phyloP scores from a whole-genome alignment of 2,329 filamentous ascomycete genomes.

The Myriosclerotinia scirpicola region DNA sequence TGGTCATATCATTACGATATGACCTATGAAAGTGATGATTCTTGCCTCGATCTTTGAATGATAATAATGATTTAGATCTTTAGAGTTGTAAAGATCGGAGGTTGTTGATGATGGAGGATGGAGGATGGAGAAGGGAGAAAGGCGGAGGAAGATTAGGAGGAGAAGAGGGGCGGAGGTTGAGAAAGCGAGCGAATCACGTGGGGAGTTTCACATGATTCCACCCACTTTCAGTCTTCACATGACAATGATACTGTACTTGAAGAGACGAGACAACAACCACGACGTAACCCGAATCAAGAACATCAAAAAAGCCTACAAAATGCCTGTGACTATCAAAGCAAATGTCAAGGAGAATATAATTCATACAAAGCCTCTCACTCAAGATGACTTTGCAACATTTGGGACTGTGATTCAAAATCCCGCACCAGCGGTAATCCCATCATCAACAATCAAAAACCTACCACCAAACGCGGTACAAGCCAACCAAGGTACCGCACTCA shows the following conservation, averaged over 20 bases:
- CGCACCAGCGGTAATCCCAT: constrained; percentile 54
- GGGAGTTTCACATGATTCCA: fast-evolving
- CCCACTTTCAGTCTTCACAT: constrained; percentile 12
- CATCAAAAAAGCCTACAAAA: constrained; percentile 19
- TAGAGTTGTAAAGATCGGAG: too few relatives aligned
- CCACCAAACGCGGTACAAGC: constrained; percentile 55
- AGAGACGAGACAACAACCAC: background rate
- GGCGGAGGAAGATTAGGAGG: background rate
- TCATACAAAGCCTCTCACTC: constrained; percentile 64
- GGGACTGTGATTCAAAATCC: constrained; percentile 82
- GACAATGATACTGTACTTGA: background rate
- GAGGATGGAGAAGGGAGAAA: background rate
- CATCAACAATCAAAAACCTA: constrained; percentile 40
- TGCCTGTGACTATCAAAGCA: constrained; percentile 30
- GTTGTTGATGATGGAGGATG: background rate
- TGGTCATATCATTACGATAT: background rate
- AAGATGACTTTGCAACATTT: constrained; percentile 70
- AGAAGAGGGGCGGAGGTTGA: background rate
- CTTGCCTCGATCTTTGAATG: background rate
- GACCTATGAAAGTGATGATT: too few relatives aligned
- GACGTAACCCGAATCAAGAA: background rate
- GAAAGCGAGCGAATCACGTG: background rate
- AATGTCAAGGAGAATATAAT: constrained; percentile 42
- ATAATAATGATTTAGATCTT: background rate
- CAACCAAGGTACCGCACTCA: constrained; percentile 88